Evolutionary conservation across 73 alveolate species (phyloP).

Genomic region (Blepharisma stoltei): DNA sequence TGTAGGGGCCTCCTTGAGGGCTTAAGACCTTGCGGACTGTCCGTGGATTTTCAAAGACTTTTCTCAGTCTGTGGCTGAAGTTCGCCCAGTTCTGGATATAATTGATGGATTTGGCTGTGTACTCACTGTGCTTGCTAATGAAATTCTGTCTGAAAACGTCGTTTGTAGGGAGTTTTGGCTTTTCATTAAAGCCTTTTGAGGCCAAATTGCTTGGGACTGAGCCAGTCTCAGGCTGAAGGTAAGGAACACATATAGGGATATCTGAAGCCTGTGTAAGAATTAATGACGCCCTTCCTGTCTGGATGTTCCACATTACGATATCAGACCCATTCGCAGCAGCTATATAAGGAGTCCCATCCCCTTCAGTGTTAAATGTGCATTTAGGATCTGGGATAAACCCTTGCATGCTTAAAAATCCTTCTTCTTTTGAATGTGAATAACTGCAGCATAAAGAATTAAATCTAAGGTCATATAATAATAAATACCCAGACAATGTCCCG

Average conservation of each 20-base stretch:
- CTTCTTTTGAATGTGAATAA: not conserved
- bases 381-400: not conserved
- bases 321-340: not conserved
- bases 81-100: not conserved
- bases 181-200: too few species aligned
- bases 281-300: not conserved
- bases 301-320: constrained; percentile 5
- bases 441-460: not conserved
- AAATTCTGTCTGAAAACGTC: too few species aligned
- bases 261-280: not conserved
- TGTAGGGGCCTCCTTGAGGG: not conserved
- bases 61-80: constrained; percentile 3
- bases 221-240: too few species aligned
- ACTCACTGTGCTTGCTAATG: too few species aligned
- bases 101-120: too few species aligned
- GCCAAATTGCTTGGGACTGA: too few species aligned
- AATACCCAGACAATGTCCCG: not conserved
- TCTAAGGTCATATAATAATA: not conserved
- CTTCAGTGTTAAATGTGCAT: too few species aligned
- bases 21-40: not conserved
- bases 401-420: constrained; percentile 1
- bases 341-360: too few species aligned
- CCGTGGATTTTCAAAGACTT: not conserved
- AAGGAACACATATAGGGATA: too few species aligned
- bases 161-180: too few species aligned